Conservation (phyloP, 768 basidiomycete species). For the Boletus subcaerulescens region DNA sequence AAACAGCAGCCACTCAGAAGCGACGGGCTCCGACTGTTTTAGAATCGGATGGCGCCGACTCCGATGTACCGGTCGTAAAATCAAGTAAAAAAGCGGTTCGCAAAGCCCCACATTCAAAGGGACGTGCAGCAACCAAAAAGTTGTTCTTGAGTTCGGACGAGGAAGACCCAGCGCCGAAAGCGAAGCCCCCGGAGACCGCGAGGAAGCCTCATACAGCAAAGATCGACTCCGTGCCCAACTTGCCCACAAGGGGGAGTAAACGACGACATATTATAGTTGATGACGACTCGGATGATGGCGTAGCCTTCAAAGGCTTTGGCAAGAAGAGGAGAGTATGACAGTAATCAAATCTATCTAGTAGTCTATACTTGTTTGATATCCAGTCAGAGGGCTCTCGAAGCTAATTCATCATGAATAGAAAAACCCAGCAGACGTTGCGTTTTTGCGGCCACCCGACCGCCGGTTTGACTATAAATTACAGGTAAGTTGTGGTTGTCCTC, state of each 20-base stretch:
- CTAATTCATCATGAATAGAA: conserved; percentile 74
- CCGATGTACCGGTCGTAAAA: conserved; percentile 15
- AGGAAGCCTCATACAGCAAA: conserved; percentile 5
- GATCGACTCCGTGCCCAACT: neutral
- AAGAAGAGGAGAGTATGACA: conserved; percentile 26
- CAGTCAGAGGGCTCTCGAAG: conserved; percentile 6
- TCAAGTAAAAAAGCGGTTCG: conserved; percentile 13
- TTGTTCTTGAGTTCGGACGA: conserved; percentile 55
- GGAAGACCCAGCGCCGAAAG: conserved; percentile 24
- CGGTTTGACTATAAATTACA: conserved; percentile 59
- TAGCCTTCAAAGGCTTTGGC: conserved; percentile 64
- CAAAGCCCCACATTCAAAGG: conserved; percentile 31
- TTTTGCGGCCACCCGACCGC: conserved; percentile 86
- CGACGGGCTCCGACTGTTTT: conserved; percentile 32
- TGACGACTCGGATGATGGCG: conserved; percentile 71
- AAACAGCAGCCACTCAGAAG: conserved; percentile 17
- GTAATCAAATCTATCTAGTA: conserved; percentile 1
- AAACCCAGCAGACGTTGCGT: conserved; percentile 83
- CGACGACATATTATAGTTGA: conserved; percentile 43
- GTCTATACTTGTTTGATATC: neutral
- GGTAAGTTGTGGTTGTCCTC: neutral
- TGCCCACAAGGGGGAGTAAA: conserved; percentile 20
- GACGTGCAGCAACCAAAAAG: conserved; percentile 26
- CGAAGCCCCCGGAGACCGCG: neutral
- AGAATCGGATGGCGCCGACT: conserved; percentile 41